Conservation (phyloP, 768 basidiomycete species). For the Collybiopsis confluens region DNA sequence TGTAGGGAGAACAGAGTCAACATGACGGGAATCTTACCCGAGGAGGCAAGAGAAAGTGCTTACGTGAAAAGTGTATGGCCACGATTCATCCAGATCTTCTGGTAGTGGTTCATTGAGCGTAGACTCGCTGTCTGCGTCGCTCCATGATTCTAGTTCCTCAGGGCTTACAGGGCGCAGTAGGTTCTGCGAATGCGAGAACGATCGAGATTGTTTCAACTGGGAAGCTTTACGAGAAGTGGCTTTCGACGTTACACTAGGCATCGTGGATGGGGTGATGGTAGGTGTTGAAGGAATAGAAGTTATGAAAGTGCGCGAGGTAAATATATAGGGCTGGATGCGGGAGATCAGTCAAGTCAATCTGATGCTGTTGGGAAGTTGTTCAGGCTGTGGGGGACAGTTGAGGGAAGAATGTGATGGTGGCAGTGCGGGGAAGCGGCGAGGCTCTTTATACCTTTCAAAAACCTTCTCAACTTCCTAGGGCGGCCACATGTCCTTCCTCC, state of each 20-base stretch:
- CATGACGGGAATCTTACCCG: neutral
- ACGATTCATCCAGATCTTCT: conserved; percentile 44
- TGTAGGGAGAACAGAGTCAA: conserved; percentile 1
- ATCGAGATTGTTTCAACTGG: neutral
- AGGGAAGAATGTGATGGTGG: neutral
- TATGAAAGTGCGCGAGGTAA: too few relatives aligned
- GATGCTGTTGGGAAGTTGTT: neutral
- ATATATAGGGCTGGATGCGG: neutral
- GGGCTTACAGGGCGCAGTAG: conserved; percentile 28
- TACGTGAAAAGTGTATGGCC: conserved; percentile 51
- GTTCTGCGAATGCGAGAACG: conserved; percentile 6
- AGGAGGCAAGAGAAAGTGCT: conserved; percentile 13
- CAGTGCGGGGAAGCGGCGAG: neutral
- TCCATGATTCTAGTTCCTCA: conserved; percentile 31
- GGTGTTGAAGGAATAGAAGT: neutral
- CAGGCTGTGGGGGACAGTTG: neutral
- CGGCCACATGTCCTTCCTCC: neutral
- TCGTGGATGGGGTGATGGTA: neutral
- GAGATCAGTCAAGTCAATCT: neutral
- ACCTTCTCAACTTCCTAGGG: neutral
- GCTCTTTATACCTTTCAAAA: neutral
- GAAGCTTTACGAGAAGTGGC: neutral
- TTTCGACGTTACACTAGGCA: neutral
- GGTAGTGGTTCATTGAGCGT: conserved; percentile 27
- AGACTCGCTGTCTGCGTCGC: conserved; percentile 29